Conservation (phyloP, 2,329 filamentous ascomycete genomes). For the Periconia macrospinosa region DNA sequence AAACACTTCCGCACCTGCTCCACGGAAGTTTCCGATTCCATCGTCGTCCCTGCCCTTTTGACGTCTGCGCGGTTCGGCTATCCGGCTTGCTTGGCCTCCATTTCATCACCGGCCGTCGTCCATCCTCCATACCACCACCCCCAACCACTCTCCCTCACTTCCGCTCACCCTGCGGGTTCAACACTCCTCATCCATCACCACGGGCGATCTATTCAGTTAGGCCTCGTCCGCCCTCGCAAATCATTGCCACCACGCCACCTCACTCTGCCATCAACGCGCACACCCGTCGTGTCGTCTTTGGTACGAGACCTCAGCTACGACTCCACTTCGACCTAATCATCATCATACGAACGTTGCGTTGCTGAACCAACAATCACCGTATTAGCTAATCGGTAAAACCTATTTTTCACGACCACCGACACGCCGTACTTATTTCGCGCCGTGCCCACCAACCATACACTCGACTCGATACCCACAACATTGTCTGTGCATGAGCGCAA, state of each 20-base stretch:
- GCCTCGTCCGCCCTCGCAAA: constrained; percentile 36
- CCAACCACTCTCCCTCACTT: constrained; percentile 11
- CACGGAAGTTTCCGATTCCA: constrained; percentile 11
- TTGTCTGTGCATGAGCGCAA: constrained; percentile 41
- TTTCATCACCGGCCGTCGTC: constrained; percentile 8
- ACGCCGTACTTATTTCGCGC: constrained; percentile 19
- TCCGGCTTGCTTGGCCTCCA: constrained; percentile 1
- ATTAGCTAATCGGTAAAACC: constrained; percentile 23
- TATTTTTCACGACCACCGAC: constrained; percentile 27
- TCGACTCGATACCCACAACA: constrained; percentile 16
- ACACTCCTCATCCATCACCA: constrained; percentile 13
- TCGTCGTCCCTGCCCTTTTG: constrained; percentile 5
- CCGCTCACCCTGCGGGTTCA: constrained; percentile 4
- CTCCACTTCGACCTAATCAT: constrained; percentile 9
- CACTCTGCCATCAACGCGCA: constrained; percentile 11
- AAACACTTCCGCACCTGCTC: constrained; percentile 9
- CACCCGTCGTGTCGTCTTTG: constrained; percentile 17
- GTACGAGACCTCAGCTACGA: constrained; percentile 12
- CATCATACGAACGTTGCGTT: constrained; percentile 11
- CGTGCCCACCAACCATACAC: constrained; percentile 15
- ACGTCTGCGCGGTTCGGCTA: constrained; percentile 7
- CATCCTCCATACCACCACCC: constrained; percentile 9
- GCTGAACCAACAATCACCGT: constrained; percentile 11
- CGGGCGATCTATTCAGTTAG: constrained; percentile 47
- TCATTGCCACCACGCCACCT: constrained; percentile 9